Conservation (phyloP, 192 early-diverging fungal species). For the Coemansia sp. region DNA sequence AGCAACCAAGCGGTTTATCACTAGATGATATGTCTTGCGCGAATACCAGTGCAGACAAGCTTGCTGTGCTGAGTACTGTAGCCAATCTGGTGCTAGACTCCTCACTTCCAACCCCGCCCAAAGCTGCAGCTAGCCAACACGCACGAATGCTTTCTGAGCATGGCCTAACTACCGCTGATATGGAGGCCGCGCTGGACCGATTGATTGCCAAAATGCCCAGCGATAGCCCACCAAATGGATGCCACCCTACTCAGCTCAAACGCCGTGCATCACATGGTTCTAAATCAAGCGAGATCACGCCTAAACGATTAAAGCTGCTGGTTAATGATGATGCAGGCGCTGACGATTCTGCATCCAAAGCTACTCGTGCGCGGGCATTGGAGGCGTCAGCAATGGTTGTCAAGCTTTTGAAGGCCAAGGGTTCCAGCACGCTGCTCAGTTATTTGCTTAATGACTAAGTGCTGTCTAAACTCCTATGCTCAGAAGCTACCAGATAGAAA, state of each 20-base stretch:
- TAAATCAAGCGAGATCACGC: not conserved
- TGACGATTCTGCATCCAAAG: not conserved
- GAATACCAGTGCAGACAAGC: not conserved
- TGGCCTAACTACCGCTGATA: conserved; percentile 5
- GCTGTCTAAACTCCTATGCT: too few relatives aligned
- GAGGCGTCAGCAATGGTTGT: conserved; percentile 18
- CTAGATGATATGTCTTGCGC: too few relatives aligned
- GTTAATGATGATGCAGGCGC: not conserved
- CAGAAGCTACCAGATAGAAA: too few relatives aligned
- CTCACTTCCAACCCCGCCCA: not conserved
- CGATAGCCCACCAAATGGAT: not conserved
- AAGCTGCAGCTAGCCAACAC: not conserved
- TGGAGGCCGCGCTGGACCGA: conserved; percentile 8
- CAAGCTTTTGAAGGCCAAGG: conserved; percentile 21
- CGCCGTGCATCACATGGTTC: too few relatives aligned
- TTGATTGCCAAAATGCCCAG: not conserved
- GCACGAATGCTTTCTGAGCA: conserved; percentile 8
- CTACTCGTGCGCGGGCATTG: not conserved
- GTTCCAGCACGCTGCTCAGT: conserved; percentile 24
- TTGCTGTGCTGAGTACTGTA: conserved; percentile 15
- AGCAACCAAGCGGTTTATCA: too few relatives aligned
- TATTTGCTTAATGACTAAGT: conserved; percentile 24
- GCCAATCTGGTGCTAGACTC: conserved; percentile 19
- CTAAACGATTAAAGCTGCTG: not conserved
- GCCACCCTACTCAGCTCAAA: too few relatives aligned